Percentiles rank a stretch among this genome's conserved stretches.
Conservation (phyloP, 1,284 basidiomycete species). For the Fomes fomentarius region DNA sequence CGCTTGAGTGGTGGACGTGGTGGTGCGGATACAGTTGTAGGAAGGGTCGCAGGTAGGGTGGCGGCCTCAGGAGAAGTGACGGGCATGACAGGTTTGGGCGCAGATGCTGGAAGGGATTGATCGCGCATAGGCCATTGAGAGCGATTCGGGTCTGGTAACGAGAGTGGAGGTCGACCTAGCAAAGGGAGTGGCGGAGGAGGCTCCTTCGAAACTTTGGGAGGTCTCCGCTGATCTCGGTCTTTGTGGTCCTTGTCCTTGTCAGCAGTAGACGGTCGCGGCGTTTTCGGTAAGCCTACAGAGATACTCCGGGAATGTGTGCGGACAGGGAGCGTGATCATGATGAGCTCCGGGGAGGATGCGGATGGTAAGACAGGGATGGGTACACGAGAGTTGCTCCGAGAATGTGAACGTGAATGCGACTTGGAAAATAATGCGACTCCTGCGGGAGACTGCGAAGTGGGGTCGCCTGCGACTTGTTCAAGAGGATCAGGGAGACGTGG, state of each 20-base stretch:
- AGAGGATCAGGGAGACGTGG: slow-evolving; percentile 6
- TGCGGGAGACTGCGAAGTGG: not conserved
- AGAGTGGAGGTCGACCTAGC: not conserved
- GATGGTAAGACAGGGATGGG: slow-evolving; percentile 15
- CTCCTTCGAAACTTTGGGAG: not conserved
- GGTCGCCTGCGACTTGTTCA: slow-evolving; percentile 5
- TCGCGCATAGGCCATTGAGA: too few species aligned
- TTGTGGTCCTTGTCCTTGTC: not conserved
- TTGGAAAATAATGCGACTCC: not conserved
- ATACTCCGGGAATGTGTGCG: slow-evolving; percentile 15
- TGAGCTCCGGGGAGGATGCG: slow-evolving; percentile 16
- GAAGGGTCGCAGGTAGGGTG: not conserved
- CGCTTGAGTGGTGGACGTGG: not conserved
- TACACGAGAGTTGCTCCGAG: slow-evolving; percentile 14
- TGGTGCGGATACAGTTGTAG: not conserved
- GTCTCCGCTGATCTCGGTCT: slow-evolving; percentile 3
- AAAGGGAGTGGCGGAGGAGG: slow-evolving; percentile 11
- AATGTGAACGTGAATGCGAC: slow-evolving; percentile 8
- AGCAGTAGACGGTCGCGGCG: not conserved
- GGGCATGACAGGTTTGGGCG: not conserved
- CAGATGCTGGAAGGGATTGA: not conserved
- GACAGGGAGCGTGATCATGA: slow-evolving; percentile 15
- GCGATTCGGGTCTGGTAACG: too few species aligned
- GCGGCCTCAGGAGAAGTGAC: not conserved
- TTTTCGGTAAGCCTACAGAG: not conserved